Percentiles rank a stretch among this genome's conserved stretches.
phyloP scores from a whole-genome alignment of 306 rosid genomes.

The Pachyrhizus erosus region DNA sequence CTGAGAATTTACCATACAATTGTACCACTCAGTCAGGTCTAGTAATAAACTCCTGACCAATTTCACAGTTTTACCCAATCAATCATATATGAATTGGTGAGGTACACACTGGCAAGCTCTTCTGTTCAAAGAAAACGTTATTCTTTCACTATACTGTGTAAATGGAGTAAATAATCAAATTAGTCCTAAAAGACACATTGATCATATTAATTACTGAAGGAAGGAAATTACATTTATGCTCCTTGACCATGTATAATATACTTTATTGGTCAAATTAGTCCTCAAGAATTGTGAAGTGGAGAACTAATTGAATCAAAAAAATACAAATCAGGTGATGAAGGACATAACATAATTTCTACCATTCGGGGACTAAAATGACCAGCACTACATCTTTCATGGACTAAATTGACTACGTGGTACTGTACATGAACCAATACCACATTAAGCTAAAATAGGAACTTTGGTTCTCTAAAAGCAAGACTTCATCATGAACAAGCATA shows the following conservation, averaged over 20 bases:
- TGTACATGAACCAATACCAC: not conserved
- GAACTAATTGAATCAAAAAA: not conserved
- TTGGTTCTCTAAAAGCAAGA: not conserved
- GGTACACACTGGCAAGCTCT: not conserved
- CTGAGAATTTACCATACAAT: no score
- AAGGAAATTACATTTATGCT: no score
- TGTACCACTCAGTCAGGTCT: not conserved
- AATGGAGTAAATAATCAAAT: not conserved
- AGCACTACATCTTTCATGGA: no score
- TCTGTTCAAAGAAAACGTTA: not conserved
- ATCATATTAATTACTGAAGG: no score
- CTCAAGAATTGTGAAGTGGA: not conserved
- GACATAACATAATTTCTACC: not conserved
- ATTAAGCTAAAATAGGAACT: not conserved
- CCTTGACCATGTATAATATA: no score
- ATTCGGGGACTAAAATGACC: not conserved
- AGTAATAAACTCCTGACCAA: not conserved
- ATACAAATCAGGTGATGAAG: not conserved
- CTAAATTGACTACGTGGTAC: not conserved
- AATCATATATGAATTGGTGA: not conserved
- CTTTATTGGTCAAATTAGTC: not conserved
- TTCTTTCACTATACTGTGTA: not conserved
- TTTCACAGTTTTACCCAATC: not conserved
- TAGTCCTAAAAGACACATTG: not conserved
- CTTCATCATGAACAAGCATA: not conserved